Base-by-base conservation (phyloP, 2,329 filamentous ascomycete genomes). In the Lasiodiplodia sp. region DNA sequence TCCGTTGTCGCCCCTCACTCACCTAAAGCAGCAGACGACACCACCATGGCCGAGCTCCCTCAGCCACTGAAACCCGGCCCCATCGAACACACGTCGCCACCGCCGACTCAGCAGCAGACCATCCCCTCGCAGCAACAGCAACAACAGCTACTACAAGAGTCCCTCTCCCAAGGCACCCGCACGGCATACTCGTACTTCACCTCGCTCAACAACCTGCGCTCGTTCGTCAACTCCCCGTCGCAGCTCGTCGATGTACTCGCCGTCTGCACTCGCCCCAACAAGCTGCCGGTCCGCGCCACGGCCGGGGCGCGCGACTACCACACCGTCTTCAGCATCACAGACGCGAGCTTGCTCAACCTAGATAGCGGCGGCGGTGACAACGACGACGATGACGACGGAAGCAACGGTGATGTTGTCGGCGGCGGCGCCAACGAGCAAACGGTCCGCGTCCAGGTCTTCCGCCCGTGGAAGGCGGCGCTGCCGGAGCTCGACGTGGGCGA, bases 121-220 rank as follows among this genome's bases (percentile, higher is more conserved):
- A 7, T n/a, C 18, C 40, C 40, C 18, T 47, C 40, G 6, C 40
- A 28, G 6, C 23, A 28, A 4, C 28, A 28, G 5, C 31, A 34
- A 34, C 31, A 47, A 14, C 44, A 47, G 21, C 18, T n/a, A 18
- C 44, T 47, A 3, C 44, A 47, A 21, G 44, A 47, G n/a, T 47
- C 44, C n/a, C 44, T 49, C 40, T 51, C 40, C 28, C 74, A 78
- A 57, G 83, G 82, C 55, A 73, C 81, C 47, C 75, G 74, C 1
- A 84, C 83, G 0, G 71, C 77, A 0, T 71, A 80, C n/a, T 76
- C 79, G 5, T 85, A 85, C 75, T 85, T 83, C 75, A 80, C 79
- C 0, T 80, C 82, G 0, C 77, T 85, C 0, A 75, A 79, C 52
- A 75, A 79, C 44, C 75, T 85, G 2, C 55, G 74, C 14, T 77